Evolutionary conservation across 2,329 filamentous ascomycete genomes (phyloP), one percentile per base, ranked within the genome.

Genomic region (Alternaria novae-zelandiae): DNA sequence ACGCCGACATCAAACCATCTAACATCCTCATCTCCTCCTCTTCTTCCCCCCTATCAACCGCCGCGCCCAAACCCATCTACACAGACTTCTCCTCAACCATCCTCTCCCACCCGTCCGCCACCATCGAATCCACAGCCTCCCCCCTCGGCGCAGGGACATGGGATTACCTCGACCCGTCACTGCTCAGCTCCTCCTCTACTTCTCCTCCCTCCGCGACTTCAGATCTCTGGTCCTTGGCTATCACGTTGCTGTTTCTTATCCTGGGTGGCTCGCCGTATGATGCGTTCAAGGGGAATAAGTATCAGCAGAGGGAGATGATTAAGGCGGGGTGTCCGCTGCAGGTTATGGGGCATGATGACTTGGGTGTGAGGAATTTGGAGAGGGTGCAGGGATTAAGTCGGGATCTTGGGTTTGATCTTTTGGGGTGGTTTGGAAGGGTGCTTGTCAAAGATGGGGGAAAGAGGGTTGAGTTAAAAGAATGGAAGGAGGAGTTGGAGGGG

Each of bases 1-100:
- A 79, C 63, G 83, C 81, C 6, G 83, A 85, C 61, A 80, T 84
- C 72, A 85, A 85, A 70, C 82, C 83, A 2, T 78, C 77, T 2
- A 85, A 85, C 69, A 78, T 85, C 47, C 77, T 85, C 36, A 69
- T 83, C 54, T 70, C 67, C 54, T 70, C 67, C 64, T 84, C 50
- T 75, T 84, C 36, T 70, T 82, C 54, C 66, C 61, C 68, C 4
- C 43, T 60, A 3, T 43, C 68, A 4, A 17, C 63, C 15, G 36
- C 57, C 20, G 26, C 43, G 17, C 66, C 70, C 1, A 36, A 63
- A 36, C 74, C 78, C 59, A 76, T 79, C 28, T 83, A 77, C 67
- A 79, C 82, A 15, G 83, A 84, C 70, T 84, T 84, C 69, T 83
- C 81, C 5, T 79, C 82, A 11, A 78, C 81, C 23, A 68, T 73